Base-by-base conservation (phyloP, 164 flowering plant species). In the Liquidambar formosana region DNA sequence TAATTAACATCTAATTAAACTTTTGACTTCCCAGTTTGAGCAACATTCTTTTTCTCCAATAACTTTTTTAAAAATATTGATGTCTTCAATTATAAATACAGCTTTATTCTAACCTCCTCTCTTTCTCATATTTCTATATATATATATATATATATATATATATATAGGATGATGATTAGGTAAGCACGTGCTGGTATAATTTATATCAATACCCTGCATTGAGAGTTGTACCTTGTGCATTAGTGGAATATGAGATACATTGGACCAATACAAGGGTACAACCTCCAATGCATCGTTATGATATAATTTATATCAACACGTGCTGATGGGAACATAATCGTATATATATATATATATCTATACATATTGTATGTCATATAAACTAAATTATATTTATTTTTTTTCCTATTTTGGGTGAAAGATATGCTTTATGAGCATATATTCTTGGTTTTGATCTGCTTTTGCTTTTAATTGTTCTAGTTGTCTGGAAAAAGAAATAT, bases 1-100 rank as follows among this genome's bases (percentile, higher is more conserved):
- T 70, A 0, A 10, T 69, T 67, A 75, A 64, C 68, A 61, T 64
- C 21, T 4, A 8, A 14, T 56, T 28, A 27, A 75, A 60, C 79
- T 75, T 74, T 78, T 73, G 73, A 69, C 76, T 56, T 64, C 41
- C 33, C 68, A 74, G n/a, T n/a, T n/a, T n/a, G 66, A 45, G 23
- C 25, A 47, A 70, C 18, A 13, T n/a, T 22, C 27, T 45, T 13
- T 10, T 57, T 33, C 6, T 21, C 11, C 23, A 2, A 8, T 19
- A 33, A 33, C 41, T 33, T 33, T 6, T 33, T 6, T 33, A 33
- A 33, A 33, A 33, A 33, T 33, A 33, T 33, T 33, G 41, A 6
- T 33, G 41, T 33, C 41, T 2, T 33, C 41, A 33, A 33, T 33
- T 33, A 33, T 33, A 33, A 2, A 2, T 33, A 33, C 41, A 33